These are phyloP conservation scores for Allodekkera sacchari DNA, from an alignment of 805 yeast genomes.

Conservation along the genomic window DNA sequence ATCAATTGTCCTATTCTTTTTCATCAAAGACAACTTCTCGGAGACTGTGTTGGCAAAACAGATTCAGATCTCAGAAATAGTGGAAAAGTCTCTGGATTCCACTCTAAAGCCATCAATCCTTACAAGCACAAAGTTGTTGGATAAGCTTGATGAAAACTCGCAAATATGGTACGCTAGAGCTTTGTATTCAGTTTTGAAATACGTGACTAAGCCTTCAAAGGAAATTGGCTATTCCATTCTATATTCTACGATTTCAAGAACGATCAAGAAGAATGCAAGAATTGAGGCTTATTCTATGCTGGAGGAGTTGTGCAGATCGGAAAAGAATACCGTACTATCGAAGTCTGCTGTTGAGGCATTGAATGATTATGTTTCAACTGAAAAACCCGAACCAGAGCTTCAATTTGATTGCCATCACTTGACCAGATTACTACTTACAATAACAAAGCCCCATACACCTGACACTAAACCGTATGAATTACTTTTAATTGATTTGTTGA, in stretches of 20 bases:
- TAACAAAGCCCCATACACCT: slow-evolving; percentile 23
- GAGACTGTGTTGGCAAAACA: slow-evolving; percentile 6
- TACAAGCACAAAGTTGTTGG: slow-evolving; percentile 36
- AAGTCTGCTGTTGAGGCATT: slow-evolving; percentile 36
- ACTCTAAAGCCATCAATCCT: slow-evolving; percentile 35
- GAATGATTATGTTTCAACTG: slow-evolving; percentile 19
- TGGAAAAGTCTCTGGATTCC: slow-evolving; percentile 25
- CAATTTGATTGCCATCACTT: slow-evolving; percentile 20
- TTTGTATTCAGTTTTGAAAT: slow-evolving; percentile 25
- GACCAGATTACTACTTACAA: slow-evolving; percentile 28
- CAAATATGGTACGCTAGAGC: slow-evolving; percentile 46
- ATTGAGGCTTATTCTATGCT: slow-evolving; percentile 27
- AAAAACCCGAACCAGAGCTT: slow-evolving; percentile 11
- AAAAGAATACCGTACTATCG: slow-evolving; percentile 29
- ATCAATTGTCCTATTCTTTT: slow-evolving; percentile 19
- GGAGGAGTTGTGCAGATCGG: slow-evolving; percentile 12
- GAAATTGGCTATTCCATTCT: slow-evolving; percentile 41
- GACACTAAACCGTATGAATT: slow-evolving; percentile 20
- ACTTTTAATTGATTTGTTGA: slow-evolving; percentile 31
- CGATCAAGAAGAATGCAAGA: slow-evolving; percentile 28
- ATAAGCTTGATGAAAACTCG: slow-evolving; percentile 42
- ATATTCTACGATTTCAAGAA: slow-evolving; percentile 35
- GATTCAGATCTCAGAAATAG: slow-evolving; percentile 21
- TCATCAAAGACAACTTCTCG: slow-evolving; percentile 11
- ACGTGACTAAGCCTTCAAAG: slow-evolving; percentile 8